Conservation (phyloP, 2,329 filamentous ascomycete genomes). For the Grosmannia serpens region DNA sequence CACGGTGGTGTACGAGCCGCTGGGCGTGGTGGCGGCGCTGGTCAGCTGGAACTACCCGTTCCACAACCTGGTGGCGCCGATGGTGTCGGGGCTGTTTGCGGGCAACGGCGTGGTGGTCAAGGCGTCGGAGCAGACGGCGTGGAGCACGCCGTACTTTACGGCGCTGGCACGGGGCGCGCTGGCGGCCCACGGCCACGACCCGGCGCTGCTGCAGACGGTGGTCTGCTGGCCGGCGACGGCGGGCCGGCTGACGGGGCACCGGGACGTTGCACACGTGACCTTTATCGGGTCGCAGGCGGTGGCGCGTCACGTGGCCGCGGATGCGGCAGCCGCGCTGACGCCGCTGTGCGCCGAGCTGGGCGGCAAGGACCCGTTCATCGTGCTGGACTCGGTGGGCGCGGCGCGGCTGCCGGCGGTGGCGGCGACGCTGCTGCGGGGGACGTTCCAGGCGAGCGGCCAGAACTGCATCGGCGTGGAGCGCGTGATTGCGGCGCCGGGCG, state of each 20-base stretch:
- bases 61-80: slow-evolving; percentile 85
- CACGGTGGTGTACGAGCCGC: slow-evolving; percentile 77
- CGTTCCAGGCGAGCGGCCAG: slow-evolving; percentile 90
- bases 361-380: slow-evolving; percentile 84
- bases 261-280: slow-evolving; percentile 74
- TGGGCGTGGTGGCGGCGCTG: slow-evolving; percentile 84
- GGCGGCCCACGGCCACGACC: slow-evolving; percentile 68
- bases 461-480: slow-evolving; percentile 98
- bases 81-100: slow-evolving; percentile 82
- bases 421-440: slow-evolving; percentile 79
- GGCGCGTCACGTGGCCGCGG: slow-evolving; percentile 77
- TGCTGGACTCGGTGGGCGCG: slow-evolving; percentile 62
- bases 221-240: slow-evolving; percentile 83
- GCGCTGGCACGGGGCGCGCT: slow-evolving; percentile 70
- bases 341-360: slow-evolving; percentile 86
- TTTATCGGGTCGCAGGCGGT: slow-evolving; percentile 89
- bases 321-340: slow-evolving; percentile 74
- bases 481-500: slow-evolving; percentile 65
- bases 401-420: slow-evolving; percentile 58
- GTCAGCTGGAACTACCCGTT: slow-evolving; percentile 98
- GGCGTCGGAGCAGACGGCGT: slow-evolving; percentile 88
- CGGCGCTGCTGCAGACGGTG: slow-evolving; percentile 71
- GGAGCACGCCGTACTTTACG: slow-evolving; percentile 77
- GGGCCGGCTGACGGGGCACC: slow-evolving; percentile 71
- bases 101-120: slow-evolving; percentile 92